These are phyloP conservation scores for Hypoxylon sp. DNA, from an alignment of 2,329 filamentous ascomycete species.

Conservation along the genomic window DNA sequence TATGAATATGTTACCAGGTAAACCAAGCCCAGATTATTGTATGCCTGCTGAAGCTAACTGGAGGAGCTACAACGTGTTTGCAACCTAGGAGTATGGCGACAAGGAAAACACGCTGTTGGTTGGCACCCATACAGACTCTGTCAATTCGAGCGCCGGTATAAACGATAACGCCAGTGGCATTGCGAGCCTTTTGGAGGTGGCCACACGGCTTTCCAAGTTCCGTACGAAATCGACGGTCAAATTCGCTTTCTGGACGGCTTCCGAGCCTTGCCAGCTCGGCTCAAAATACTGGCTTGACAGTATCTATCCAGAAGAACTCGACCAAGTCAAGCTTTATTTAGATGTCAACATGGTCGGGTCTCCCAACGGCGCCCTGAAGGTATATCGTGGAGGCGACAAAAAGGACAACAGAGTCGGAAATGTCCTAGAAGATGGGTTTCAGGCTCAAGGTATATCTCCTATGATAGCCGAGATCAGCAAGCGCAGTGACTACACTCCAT, in stretches of 20 bases:
- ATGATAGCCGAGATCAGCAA: constrained; percentile 19
- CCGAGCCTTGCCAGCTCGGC: constrained; percentile 21
- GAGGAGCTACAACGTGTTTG: constrained; percentile 29
- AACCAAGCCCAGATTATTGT: neutral
- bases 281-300: constrained; percentile 15
- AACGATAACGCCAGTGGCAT: constrained; percentile 33
- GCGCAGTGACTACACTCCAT: constrained; percentile 28
- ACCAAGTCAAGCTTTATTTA: constrained; percentile 24
- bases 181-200: constrained; percentile 27
- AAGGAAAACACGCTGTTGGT: constrained; percentile 25
- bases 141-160: constrained; percentile 20
- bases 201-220: constrained; percentile 19
- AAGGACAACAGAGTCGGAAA: neutral
- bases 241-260: constrained; percentile 33
- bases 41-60: constrained; percentile 7
- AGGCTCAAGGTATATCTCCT: neutral
- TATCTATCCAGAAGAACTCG: constrained; percentile 10
- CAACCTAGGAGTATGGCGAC: constrained; percentile 31
- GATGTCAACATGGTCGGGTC: constrained; percentile 31
- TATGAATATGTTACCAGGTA: constrained; percentile 17
- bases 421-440: constrained; percentile 13
- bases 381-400: constrained; percentile 16
- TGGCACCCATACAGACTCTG: constrained; percentile 30
- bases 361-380: constrained; percentile 26
- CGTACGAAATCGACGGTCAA: constrained; percentile 21